Conservation (phyloP, 352 stramenopile species). For the Aphanomyces stellatus region DNA sequence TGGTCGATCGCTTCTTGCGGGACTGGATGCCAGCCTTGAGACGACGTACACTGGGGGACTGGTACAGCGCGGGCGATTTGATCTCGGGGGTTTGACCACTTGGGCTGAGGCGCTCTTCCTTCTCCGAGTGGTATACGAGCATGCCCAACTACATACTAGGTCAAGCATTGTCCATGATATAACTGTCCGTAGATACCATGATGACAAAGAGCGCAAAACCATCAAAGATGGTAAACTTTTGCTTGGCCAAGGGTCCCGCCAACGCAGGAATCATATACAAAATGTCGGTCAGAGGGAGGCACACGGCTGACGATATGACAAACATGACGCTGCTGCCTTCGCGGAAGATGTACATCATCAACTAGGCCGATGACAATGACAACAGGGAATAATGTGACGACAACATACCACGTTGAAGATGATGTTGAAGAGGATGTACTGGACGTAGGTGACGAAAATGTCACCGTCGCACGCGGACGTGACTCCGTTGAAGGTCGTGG, state of each 20-base stretch:
- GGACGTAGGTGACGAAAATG: conserved; percentile 19
- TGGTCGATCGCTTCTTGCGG: neutral
- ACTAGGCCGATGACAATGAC: neutral
- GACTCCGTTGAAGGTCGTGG: conserved; percentile 19
- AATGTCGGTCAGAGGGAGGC: conserved; percentile 15
- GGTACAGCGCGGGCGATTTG: conserved; percentile 17
- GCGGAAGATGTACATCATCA: conserved; percentile 25
- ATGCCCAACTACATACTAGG: conserved; percentile 27
- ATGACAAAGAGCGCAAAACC: conserved; percentile 20
- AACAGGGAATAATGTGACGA: neutral
- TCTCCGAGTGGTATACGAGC: conserved; percentile 19
- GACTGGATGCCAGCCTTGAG: conserved; percentile 15
- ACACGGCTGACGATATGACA: conserved; percentile 23
- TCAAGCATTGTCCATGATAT: neutral
- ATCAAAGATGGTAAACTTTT: conserved; percentile 20
- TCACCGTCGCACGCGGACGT: conserved; percentile 8
- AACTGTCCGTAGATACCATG: neutral
- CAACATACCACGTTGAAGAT: conserved; percentile 22
- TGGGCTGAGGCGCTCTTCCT: conserved; percentile 9
- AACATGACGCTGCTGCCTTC: conserved; percentile 22
- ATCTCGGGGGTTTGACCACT: conserved; percentile 4
- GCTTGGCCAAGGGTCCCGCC: conserved; percentile 8
- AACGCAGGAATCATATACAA: conserved; percentile 18
- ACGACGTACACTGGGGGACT: conserved; percentile 45
- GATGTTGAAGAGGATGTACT: conserved; percentile 23